Evolutionary conservation across 2,329 filamentous ascomycete species (phyloP), one percentile per base, ranked within the genome.

Genomic region (Arthrobotrys megalospora): DNA sequence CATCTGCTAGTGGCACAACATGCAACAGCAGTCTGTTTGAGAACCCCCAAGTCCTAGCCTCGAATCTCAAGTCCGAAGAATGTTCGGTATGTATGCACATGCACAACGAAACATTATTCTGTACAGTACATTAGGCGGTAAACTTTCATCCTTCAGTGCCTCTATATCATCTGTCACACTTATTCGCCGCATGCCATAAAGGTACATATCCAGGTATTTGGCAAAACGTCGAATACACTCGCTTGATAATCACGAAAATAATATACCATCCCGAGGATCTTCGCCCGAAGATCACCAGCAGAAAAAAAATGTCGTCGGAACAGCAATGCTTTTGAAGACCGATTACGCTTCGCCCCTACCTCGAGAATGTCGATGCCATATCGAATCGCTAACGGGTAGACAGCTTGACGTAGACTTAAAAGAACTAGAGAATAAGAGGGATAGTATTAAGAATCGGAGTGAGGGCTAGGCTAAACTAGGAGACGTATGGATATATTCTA

Each of bases 151-250:
- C 12, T 70, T 70, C 43, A 70, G 34, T 34, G 43, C 67, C 55
- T 70, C 67, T 8, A 62, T 63, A 52, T 63, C 66, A 50, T 6
- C 45, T 1, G 38, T 48, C 6, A 70, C 43, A 19, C 67, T 62
- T 28, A 21, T 28, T 16, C 53, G 38, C 21, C 67, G 50, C 53
- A n/a, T n/a, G n/a, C n/a, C n/a, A n/a, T n/a, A n/a, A n/a, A n/a
- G n/a, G n/a, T n/a, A n/a, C n/a, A n/a, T n/a, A 69, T 45, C 66
- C 66, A 69, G 7, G 43, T 50, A 52, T 70, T 70, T 7, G 52
- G 11, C 5, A 53, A 19, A 24, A 70, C 53, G 11, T 16, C 48
- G 16, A 45, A 62, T 6, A 36, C 43, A 24, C 50, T 43, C n/a
- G 24, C 52, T 8, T 47, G 19, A 14, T 16, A 63, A 41, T 63